Evolutionary conservation across 345 rosid genomes (phyloP).

Genomic region (Trapa incisa): DNA sequence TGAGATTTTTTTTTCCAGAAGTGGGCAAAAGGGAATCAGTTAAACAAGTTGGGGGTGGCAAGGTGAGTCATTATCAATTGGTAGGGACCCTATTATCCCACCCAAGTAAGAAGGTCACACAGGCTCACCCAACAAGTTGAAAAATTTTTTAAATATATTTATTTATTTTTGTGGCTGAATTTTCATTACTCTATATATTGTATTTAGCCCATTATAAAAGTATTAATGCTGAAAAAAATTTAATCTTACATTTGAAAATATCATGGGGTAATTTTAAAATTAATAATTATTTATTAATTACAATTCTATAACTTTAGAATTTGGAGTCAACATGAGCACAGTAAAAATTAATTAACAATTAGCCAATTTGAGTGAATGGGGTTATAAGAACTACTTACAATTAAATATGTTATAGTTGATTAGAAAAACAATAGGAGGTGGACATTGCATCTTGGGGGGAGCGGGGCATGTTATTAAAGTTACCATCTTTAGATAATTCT

Average conservation of each 20-base stretch:
- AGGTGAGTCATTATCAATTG: constrained; percentile 2
- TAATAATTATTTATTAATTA: neutral
- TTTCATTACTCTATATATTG: neutral
- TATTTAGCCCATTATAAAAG: neutral
- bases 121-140: constrained; percentile 7
- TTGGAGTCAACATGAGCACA: no score
- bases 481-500: constrained; percentile 8
- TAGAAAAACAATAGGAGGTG: neutral
- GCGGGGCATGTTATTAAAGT: constrained; percentile 4
- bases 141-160: neutral
- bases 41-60: neutral
- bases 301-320: neutral
- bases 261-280: neutral
- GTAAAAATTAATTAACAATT: no score
- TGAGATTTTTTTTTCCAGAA: constrained; percentile 2
- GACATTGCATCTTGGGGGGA: neutral
- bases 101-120: constrained; percentile 9
- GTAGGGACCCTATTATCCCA: neutral
- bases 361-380: no score
- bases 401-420: neutral
- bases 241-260: no score
- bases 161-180: constrained; percentile 1
- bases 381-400: no score
- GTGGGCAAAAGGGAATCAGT: neutral
- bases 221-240: no score